Evolutionary conservation across 352 stramenopile genomes (phyloP).

Genomic region (Achlya hypogyna): DNA sequence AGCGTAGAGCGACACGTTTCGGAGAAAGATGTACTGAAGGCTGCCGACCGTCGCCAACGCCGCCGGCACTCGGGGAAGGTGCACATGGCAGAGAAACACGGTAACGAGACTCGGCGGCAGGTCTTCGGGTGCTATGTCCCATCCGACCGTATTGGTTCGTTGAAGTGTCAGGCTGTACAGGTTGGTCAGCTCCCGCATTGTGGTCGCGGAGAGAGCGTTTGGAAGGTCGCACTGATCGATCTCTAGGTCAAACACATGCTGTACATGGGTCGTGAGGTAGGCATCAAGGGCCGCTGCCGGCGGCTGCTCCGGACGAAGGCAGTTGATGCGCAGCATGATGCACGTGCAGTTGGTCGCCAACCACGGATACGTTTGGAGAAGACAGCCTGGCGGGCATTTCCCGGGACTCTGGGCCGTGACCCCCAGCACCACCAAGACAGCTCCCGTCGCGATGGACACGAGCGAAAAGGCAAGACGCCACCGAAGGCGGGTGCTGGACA

Average conservation of each 20-base stretch:
- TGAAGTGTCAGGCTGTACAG: slow-evolving; percentile 4
- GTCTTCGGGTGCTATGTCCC: not conserved
- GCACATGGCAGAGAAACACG: not conserved
- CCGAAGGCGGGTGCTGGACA: not conserved
- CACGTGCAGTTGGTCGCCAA: not conserved
- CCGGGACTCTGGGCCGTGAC: not conserved
- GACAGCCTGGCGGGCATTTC: not conserved
- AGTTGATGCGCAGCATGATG: slow-evolving; percentile 12
- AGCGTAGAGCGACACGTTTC: not conserved
- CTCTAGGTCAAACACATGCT: slow-evolving; percentile 7
- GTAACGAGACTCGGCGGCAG: not conserved
- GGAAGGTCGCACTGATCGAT: slow-evolving; percentile 7
- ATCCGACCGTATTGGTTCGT: slow-evolving; percentile 10
- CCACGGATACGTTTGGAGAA: slow-evolving; percentile 13
- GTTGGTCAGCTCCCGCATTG: not conserved
- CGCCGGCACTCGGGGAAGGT: not conserved
- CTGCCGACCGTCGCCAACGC: not conserved
- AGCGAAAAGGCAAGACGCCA: not conserved
- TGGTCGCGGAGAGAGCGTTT: not conserved
- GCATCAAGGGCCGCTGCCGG: not conserved
- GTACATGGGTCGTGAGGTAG: not conserved
- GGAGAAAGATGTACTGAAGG: slow-evolving; percentile 3
- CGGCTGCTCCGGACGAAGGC: not conserved
- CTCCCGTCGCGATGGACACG: not conserved
- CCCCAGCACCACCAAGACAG: not conserved